Percentiles rank a stretch among this genome's conserved stretches.
Evolutionary conservation across 306 rosid species (phyloP).

Genomic region (Cyamopsis tetragonoloba): DNA sequence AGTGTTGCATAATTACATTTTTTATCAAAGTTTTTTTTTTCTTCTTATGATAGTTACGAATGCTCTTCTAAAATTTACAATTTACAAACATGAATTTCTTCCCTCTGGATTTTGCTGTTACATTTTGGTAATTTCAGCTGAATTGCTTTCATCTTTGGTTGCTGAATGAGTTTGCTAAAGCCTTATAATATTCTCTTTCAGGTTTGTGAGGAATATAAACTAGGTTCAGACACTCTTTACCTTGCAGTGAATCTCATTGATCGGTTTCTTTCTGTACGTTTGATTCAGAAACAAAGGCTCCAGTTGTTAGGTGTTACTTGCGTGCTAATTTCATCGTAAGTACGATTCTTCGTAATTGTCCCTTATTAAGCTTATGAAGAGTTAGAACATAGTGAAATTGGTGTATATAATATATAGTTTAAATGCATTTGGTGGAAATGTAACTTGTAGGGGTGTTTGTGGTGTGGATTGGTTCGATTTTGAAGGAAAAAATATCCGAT

Average conservation of each 20-base stretch:
- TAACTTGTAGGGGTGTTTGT: no score
- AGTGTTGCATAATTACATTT: no score
- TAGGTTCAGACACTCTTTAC: conserved; percentile 91
- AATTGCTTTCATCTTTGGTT: background rate
- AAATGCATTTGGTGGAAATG: conserved; percentile 4
- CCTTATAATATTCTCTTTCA: conserved; percentile 35
- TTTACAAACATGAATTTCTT: background rate
- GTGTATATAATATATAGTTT: background rate
- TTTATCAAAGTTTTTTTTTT: background rate
- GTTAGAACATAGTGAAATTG: background rate
- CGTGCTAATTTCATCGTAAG: conserved; percentile 96
- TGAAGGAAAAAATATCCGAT: no score
- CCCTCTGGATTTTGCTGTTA: background rate
- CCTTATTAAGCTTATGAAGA: background rate
- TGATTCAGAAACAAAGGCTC: conserved; percentile 59
- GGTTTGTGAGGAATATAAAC: conserved; percentile 85
- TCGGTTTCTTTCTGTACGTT: conserved; percentile 68
- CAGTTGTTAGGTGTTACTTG: conserved; percentile 86
- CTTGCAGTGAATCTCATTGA: conserved; percentile 85
- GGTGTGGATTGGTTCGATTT: no score
- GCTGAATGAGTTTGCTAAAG: conserved; percentile 6
- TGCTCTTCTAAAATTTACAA: no score
- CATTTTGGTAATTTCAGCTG: background rate
- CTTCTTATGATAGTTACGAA: no score
- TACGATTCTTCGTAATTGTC: conserved; percentile 12